Evolutionary conservation across 352 stramenopile species (phyloP).

Genomic region (Phytophthora idaei): DNA sequence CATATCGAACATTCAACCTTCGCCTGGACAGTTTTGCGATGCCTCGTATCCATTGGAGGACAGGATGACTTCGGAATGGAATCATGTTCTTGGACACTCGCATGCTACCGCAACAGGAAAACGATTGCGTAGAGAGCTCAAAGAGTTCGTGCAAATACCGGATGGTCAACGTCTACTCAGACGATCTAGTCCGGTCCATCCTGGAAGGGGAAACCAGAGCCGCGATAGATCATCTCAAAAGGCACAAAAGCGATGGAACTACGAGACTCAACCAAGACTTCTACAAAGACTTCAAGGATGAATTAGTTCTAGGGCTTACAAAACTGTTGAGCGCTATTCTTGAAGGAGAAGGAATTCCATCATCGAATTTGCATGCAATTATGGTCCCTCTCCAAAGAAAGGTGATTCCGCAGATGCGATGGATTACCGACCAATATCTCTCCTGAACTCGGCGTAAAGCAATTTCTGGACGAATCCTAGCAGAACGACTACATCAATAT

Average conservation of each 20-base stretch:
- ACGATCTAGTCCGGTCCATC: background rate
- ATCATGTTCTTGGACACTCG: too few species aligned
- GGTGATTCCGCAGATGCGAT: constrained; percentile 14
- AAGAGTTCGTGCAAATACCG: too few species aligned
- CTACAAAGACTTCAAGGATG: constrained; percentile 15
- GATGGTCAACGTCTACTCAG: too few species aligned
- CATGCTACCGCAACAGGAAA: too few species aligned
- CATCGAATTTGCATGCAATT: background rate
- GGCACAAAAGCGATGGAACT: constrained; percentile 4
- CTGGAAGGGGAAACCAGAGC: background rate
- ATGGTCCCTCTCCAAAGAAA: constrained; percentile 7
- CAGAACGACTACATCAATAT: constrained; percentile 1
- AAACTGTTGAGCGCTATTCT: background rate
- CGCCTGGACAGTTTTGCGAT: too few species aligned
- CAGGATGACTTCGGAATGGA: too few species aligned
- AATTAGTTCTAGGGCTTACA: background rate
- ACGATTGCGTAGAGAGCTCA: too few species aligned
- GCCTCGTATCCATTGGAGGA: too few species aligned
- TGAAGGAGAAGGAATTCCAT: background rate
- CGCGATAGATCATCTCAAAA: background rate
- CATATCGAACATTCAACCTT: too few species aligned
- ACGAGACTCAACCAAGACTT: constrained; percentile 9
- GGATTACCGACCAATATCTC: constrained; percentile 14
- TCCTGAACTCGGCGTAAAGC: constrained; percentile 17
- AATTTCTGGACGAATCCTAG: constrained; percentile 4